phyloP scores from a whole-genome alignment of 2,329 filamentous ascomycete genomes.

The Metarhizium anisopliae region DNA sequence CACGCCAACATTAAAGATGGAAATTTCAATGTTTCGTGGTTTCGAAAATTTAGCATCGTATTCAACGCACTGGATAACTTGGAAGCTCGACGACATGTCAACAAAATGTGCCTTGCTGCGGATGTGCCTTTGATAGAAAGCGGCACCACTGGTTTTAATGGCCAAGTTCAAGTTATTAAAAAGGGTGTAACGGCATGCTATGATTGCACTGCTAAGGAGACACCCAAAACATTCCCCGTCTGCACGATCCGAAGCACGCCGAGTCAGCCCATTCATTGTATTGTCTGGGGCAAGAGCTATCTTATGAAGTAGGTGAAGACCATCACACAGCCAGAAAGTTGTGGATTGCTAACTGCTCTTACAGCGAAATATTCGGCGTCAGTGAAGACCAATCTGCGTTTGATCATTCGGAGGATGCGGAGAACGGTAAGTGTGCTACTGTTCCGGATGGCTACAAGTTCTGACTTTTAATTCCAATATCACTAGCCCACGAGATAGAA shows the following conservation, averaged over 20 bases:
- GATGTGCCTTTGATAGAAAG: constrained; percentile 89
- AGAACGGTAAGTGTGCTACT: constrained; percentile 52
- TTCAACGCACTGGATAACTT: constrained; percentile 98
- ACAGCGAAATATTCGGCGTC: constrained; percentile 72
- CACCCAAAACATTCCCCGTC: constrained; percentile 87
- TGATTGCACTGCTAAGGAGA: constrained; percentile 83
- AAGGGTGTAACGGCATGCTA: constrained; percentile 91
- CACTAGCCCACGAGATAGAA: constrained; percentile 63
- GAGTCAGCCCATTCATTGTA: constrained; percentile 94
- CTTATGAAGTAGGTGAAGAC: constrained; percentile 54
- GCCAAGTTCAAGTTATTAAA: constrained; percentile 94
- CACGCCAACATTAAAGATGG: constrained; percentile 92
- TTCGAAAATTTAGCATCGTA: constrained; percentile 70
- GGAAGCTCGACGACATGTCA: constrained; percentile 88
- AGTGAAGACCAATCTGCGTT: constrained; percentile 80
- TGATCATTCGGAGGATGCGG: constrained; percentile 69
- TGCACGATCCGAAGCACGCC: constrained; percentile 97
- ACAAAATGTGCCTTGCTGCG: constrained; percentile 92
- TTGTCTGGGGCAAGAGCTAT: constrained; percentile 98
- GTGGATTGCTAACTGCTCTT: not conserved
- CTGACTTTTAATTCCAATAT: not conserved
- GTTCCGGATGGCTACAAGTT: not conserved
- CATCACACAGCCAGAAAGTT: not conserved
- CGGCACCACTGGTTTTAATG: constrained; percentile 95
- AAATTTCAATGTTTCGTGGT: constrained; percentile 84